Evolutionary conservation across 2,329 filamentous ascomycete species (phyloP).

Genomic region (Aspergillus sp.): DNA sequence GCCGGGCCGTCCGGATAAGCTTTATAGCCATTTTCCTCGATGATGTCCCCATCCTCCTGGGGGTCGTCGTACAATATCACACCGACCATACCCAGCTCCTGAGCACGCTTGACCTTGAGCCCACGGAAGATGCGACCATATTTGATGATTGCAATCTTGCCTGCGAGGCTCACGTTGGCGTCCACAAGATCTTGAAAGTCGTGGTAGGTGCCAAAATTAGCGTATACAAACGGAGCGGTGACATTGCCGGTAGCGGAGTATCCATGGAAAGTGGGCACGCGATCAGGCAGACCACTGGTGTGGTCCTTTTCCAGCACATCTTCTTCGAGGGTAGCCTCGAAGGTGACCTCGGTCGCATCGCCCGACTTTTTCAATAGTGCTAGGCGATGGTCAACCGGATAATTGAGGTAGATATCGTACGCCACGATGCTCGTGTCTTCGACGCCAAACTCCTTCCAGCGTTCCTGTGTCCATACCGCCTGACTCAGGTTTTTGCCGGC

Average conservation of each 20-base stretch:
- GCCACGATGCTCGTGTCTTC: constrained; percentile 56
- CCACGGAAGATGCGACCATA: constrained; percentile 87
- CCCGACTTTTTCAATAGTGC: constrained; percentile 57
- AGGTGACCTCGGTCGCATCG: constrained; percentile 57
- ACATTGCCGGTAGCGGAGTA: constrained; percentile 93
- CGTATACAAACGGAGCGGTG: constrained; percentile 80
- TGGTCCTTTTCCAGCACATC: constrained; percentile 80
- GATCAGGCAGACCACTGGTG: constrained; percentile 67
- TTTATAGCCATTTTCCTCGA: constrained; percentile 74
- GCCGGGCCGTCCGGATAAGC: constrained; percentile 84
- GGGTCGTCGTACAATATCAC: constrained; percentile 82
- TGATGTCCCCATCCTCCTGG: constrained; percentile 79
- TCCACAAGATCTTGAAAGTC: constrained; percentile 80
- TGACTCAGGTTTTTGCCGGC: constrained; percentile 76
- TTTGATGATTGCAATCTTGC: constrained; percentile 82
- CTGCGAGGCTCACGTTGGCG: constrained; percentile 71
- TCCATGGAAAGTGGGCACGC: constrained; percentile 88
- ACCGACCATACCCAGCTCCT: constrained; percentile 88
- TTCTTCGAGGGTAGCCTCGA: constrained; percentile 77
- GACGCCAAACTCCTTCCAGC: constrained; percentile 70
- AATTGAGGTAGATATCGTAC: constrained; percentile 78
- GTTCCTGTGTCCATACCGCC: constrained; percentile 71
- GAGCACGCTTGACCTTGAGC: constrained; percentile 86
- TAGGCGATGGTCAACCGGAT: constrained; percentile 68
- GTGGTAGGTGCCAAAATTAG: constrained; percentile 83